Conservation (phyloP, 495 filamentous ascomycete species). For the Trypethelium eluteriae region DNA sequence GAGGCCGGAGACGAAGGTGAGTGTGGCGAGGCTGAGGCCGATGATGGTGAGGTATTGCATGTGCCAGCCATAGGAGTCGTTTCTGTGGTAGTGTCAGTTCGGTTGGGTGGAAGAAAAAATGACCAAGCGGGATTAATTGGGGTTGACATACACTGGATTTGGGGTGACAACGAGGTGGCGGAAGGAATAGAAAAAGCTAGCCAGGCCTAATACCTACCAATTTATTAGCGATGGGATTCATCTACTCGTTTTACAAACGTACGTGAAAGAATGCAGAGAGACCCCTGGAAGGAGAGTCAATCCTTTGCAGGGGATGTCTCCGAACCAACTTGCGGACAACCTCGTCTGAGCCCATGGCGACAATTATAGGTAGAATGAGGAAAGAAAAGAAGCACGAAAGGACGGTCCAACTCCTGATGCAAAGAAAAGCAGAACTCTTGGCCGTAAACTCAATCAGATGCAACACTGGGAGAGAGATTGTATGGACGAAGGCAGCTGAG, state of each 20-base stretch:
- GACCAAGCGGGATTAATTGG: constrained; percentile 1
- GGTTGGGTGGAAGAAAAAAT: background rate
- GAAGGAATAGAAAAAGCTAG: constrained; percentile 62
- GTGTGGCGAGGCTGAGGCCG: constrained; percentile 59
- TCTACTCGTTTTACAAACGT: constrained; percentile 20
- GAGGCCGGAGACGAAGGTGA: constrained; percentile 63
- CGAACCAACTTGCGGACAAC: constrained; percentile 16
- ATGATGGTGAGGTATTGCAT: constrained; percentile 82
- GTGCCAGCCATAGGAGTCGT: constrained; percentile 71
- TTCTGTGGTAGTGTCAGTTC: constrained; percentile 37
- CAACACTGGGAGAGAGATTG: background rate
- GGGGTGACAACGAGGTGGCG: constrained; percentile 46
- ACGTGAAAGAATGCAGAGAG: constrained; percentile 66
- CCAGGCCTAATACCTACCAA: constrained; percentile 46
- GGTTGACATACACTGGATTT: constrained; percentile 38
- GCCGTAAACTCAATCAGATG: background rate
- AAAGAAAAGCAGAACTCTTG: background rate
- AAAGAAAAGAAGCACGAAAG: background rate
- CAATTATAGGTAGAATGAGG: background rate
- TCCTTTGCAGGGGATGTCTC: constrained; percentile 63
- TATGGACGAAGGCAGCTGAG: background rate
- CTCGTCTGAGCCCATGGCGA: constrained; percentile 16
- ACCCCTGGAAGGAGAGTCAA: constrained; percentile 61
- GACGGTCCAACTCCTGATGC: background rate
- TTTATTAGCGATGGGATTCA: constrained; percentile 19